These are phyloP conservation scores for Emydomyces testavorans DNA, from an alignment of 2,329 filamentous ascomycete genomes.

Conservation along the genomic window DNA sequence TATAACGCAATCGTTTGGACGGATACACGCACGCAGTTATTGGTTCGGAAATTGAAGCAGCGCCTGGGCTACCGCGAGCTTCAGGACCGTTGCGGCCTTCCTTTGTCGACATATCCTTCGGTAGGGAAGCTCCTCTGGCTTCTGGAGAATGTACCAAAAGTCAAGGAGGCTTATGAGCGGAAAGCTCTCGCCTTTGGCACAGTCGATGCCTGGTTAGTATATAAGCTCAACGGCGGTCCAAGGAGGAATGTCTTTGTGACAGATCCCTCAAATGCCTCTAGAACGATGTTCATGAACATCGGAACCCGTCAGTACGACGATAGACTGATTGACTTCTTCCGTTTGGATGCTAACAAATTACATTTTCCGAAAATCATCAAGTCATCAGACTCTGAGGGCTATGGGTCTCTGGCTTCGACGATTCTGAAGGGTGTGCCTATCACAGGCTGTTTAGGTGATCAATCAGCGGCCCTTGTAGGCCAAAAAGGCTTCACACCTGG, in stretches of 20 bases:
- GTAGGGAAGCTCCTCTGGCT: conserved; percentile 79
- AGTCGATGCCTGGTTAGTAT: conserved; percentile 79
- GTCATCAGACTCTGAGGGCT: conserved; percentile 53
- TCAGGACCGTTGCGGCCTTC: conserved; percentile 62
- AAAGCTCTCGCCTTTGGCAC: conserved; percentile 75
- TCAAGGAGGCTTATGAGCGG: conserved; percentile 63
- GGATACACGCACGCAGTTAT: conserved; percentile 64
- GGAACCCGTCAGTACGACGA: conserved; percentile 70
- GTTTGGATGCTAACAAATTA: conserved; percentile 56
- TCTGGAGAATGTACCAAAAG: conserved; percentile 57
- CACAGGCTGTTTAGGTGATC: conserved; percentile 72
- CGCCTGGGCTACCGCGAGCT: conserved; percentile 57
- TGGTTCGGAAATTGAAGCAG: conserved; percentile 68
- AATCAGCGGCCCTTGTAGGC: conserved; percentile 78
- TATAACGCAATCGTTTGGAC: conserved; percentile 86
- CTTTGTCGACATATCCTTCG: conserved; percentile 79
- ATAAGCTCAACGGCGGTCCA: conserved; percentile 62
- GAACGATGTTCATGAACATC: conserved; percentile 93
- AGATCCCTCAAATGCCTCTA: conserved; percentile 78
- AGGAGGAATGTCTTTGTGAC: conserved; percentile 63
- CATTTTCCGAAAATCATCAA: conserved; percentile 71
- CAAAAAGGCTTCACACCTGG: conserved; percentile 75
- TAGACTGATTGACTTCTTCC: conserved; percentile 65
- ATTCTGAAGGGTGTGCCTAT: conserved; percentile 44
- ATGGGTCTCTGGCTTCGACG: conserved; percentile 14